These are phyloP conservation scores for Trypanosoma scelopori DNA, from an alignment of 208 protist species.

Conservation along the genomic window DNA sequence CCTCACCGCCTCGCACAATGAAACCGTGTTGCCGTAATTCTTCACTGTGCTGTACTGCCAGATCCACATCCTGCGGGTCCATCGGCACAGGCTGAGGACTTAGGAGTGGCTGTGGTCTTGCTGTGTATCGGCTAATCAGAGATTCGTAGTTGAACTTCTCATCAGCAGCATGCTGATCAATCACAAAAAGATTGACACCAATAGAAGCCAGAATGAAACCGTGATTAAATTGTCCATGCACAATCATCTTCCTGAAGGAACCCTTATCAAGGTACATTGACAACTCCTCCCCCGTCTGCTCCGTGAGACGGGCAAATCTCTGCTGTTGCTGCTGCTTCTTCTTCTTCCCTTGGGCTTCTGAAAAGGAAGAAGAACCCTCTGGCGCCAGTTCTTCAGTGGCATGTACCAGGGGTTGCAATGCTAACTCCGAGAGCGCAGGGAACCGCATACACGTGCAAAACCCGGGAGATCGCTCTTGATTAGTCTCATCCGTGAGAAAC, in stretches of 20 bases:
- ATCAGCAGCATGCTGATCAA: constrained; percentile 95
- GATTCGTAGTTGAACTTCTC: constrained; percentile 95
- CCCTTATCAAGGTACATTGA: constrained; percentile 69
- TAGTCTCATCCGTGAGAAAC: constrained; percentile 42
- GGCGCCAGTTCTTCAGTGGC: background rate
- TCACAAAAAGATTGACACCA: constrained; percentile 87
- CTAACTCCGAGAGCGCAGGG: constrained; percentile 33
- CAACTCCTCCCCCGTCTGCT: constrained; percentile 69
- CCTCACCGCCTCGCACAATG: constrained; percentile 51
- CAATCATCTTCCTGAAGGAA: constrained; percentile 85
- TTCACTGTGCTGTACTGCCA: constrained; percentile 69
- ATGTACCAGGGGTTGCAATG: constrained; percentile 13
- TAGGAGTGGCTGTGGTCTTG: constrained; percentile 86
- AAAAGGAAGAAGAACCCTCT: too few relatives aligned
- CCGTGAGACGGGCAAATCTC: constrained; percentile 40
- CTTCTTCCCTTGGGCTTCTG: constrained; percentile 11
- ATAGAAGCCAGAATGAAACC: constrained; percentile 91
- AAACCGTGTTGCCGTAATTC: constrained; percentile 88
- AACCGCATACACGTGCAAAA: constrained; percentile 31
- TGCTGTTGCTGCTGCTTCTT: too few relatives aligned
- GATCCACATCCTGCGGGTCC: constrained; percentile 72
- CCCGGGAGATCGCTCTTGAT: constrained; percentile 31
- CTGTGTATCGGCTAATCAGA: constrained; percentile 61
- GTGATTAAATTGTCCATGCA: constrained; percentile 95
- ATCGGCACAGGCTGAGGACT: constrained; percentile 66